Conservation (phyloP, 495 filamentous ascomycete species). For the Aspergillus affinis region DNA sequence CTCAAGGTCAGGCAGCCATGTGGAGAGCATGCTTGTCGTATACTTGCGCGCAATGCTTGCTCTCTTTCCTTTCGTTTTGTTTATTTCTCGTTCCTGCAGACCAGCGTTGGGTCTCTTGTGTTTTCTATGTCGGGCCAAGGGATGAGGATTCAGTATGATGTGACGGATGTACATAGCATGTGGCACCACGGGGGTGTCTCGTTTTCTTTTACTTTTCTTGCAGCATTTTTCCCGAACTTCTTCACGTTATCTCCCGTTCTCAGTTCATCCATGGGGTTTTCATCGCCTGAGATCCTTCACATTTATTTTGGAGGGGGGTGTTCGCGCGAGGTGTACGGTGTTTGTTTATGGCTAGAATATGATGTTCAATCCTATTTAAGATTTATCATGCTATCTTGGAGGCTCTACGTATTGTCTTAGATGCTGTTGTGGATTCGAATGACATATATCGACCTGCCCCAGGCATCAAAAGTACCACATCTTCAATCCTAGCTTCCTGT, state of each 20-base stretch:
- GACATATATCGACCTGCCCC: not conserved
- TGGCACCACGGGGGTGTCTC: constrained; percentile 10
- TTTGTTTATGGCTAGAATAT: constrained; percentile 22
- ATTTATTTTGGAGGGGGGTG: constrained; percentile 22
- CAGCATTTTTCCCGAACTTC: not conserved
- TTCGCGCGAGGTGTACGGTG: constrained; percentile 30
- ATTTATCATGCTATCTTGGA: not conserved
- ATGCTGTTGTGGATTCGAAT: not conserved
- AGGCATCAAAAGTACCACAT: not conserved
- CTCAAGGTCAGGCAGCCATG: not conserved
- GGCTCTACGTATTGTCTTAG: not conserved
- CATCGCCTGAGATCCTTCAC: constrained; percentile 16
- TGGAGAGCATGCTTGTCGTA: not conserved
- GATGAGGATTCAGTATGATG: constrained; percentile 21
- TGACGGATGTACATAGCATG: constrained; percentile 32
- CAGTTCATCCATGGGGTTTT: constrained; percentile 16
- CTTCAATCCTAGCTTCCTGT: not conserved
- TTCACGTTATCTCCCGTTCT: constrained; percentile 8
- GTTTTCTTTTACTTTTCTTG: constrained; percentile 18
- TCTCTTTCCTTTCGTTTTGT: constrained; percentile 9
- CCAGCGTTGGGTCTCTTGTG: constrained; percentile 3
- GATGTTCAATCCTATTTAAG: constrained; percentile 8
- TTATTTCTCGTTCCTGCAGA: not conserved
- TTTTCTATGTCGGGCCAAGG: constrained; percentile 7
- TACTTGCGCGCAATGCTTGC: not conserved